A percentile compares a stretch with the other conserved stretches of the same genome.
Conservation (phyloP, 352 stramenopile species). For the Globisporangium nodosum region DNA sequence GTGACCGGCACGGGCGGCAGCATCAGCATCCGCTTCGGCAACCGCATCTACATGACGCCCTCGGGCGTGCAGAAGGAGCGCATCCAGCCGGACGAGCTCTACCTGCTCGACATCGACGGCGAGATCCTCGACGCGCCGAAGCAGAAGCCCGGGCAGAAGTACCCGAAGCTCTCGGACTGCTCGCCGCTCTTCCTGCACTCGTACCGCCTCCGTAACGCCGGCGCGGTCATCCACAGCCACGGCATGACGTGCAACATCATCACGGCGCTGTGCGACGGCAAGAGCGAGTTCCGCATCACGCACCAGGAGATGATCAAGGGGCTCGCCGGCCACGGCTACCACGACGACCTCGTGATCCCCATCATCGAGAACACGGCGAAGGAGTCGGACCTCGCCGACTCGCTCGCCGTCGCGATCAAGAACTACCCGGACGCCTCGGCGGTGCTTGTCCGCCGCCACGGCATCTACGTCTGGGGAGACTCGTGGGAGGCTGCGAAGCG, state of each 20-base stretch:
- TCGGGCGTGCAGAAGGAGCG: constrained; percentile 96
- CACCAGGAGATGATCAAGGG: constrained; percentile 98
- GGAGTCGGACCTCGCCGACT: constrained; percentile 89
- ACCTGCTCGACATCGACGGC: constrained; percentile 88
- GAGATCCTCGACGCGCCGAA: constrained; percentile 63
- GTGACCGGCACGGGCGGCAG: constrained; percentile 94
- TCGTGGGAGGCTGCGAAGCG: constrained; percentile 96
- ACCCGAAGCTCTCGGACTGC: constrained; percentile 90
- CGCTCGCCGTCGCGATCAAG: constrained; percentile 78
- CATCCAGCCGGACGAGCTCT: constrained; percentile 93
- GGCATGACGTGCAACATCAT: constrained; percentile 84
- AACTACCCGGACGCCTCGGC: constrained; percentile 88
- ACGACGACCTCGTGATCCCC: constrained; percentile 91
- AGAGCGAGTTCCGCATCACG: constrained; percentile 86
- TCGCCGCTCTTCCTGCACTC: constrained; percentile 92
- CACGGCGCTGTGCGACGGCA: constrained; percentile 84
- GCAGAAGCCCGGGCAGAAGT: constrained; percentile 33
- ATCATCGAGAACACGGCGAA: constrained; percentile 96
- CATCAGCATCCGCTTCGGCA: constrained; percentile 90
- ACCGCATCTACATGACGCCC: constrained; percentile 94
- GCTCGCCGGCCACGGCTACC: constrained; percentile 88
- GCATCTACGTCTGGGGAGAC: constrained; percentile 95
- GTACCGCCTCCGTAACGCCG: constrained; percentile 82
- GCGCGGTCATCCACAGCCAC: constrained; percentile 78
- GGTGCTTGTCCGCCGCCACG: constrained; percentile 93